Base-by-base conservation (phyloP, 2,329 filamentous ascomycete genomes). In the Trichoderma aggressivum region DNA sequence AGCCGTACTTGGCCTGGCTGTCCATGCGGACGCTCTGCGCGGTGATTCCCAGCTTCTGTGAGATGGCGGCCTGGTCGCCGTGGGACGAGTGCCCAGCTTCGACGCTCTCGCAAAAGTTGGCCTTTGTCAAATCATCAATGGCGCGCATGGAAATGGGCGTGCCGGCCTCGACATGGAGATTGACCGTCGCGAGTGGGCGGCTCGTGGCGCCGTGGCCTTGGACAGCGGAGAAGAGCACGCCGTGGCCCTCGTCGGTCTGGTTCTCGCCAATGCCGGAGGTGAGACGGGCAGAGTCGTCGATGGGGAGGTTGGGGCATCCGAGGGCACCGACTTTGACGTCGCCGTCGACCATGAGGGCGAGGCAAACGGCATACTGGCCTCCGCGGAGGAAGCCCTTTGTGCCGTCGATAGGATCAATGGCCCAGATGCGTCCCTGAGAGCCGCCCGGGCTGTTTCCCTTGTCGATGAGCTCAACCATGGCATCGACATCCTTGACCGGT, bases 371-470 rank as follows among this genome's bases (percentile, higher is more conserved):
- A 80, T 99, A 99, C 84, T 99, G 96, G 50, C 94, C 97, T 67
- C 96, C 96, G 73, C 97, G 89, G 72, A 99, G 86, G 84, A 99
- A 99, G 34, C 96, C 97, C 84, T 98, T 97, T 68, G 96, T 99
- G 75, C 96, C 96, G 81, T 99, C 96, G 74, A 99, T 98, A 72
- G 96, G 96, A 82, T 99, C 96, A 71, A 99, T 90, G 53, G 95
- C 93, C 96, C 96, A 99, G 81, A 98, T 93, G 75, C 96, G 87
- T 73, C 94, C 94, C 74, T 85, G 86, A 72, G 83, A 81, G 32
- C 94, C 94, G 72, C 94, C 94, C 71, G 87, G 82, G 81, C 90
- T 93, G 79, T 88, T 88, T 55, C 91, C 91, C 73, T 82, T 81
- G 82, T 93, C 91, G 75, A 93, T 90, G 50, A 90, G 82, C 74